Conservation (phyloP, 1,284 basidiomycete species). For the Microbotryomycetes sp. region DNA sequence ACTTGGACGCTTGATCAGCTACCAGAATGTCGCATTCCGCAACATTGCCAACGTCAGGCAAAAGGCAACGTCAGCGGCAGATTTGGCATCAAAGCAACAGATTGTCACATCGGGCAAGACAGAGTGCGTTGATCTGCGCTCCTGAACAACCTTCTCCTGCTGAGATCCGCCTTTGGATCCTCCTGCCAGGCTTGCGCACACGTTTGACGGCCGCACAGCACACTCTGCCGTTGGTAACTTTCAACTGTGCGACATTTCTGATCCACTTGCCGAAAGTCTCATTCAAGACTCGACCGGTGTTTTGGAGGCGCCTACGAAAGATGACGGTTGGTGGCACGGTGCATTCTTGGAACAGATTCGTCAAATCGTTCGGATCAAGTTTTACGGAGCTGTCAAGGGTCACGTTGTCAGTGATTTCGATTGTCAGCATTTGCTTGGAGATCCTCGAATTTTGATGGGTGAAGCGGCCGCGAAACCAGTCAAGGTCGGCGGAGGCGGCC, state of each 20-base stretch:
- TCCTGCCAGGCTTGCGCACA: slow-evolving; percentile 51
- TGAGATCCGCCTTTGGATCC: no score
- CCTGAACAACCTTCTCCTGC: no score
- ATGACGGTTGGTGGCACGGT: slow-evolving; percentile 73
- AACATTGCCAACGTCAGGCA: slow-evolving; percentile 26
- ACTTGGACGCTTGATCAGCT: no score
- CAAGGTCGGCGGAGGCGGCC: not conserved
- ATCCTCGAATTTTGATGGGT: not conserved
- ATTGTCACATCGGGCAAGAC: no score
- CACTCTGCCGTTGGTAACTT: slow-evolving; percentile 80
- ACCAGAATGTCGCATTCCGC: slow-evolving; percentile 34
- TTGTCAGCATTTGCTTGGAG: slow-evolving; percentile 54
- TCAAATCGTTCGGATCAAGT: slow-evolving; percentile 73
- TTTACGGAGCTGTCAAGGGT: slow-evolving; percentile 46
- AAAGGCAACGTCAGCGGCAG: no score
- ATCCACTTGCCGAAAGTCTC: slow-evolving; percentile 69
- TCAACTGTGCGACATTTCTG: slow-evolving; percentile 84
- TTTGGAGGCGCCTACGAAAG: not conserved
- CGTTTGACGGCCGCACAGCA: slow-evolving; percentile 77
- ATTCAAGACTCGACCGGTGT: slow-evolving; percentile 52
- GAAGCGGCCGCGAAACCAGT: not conserved
- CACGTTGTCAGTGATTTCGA: slow-evolving; percentile 57
- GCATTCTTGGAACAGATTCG: slow-evolving; percentile 73
- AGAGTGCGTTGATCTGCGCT: no score
- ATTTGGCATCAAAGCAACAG: no score